Percentiles rank a stretch among this genome's conserved stretches.
Conservation (phyloP, 148 eudicot genomes). For the Chenopodium berlandieri region DNA sequence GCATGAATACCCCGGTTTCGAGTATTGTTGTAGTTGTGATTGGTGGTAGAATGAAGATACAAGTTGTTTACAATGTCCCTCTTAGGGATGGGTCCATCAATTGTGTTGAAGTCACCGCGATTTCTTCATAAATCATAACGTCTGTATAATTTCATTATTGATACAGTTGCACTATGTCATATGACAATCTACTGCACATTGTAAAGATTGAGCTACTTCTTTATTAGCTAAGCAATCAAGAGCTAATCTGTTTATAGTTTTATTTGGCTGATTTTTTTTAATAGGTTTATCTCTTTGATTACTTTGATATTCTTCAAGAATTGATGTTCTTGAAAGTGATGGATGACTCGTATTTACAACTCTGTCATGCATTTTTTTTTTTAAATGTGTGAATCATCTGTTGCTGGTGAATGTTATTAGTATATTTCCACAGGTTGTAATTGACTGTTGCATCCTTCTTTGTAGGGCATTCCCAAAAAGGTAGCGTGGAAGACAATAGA, state of each 20-base stretch:
- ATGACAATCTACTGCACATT: not conserved
- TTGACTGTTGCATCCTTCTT: slow-evolving; percentile 5
- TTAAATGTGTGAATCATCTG: not conserved
- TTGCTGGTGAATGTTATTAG: not conserved
- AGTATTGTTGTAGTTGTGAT: not conserved
- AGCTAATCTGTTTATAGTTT: not conserved
- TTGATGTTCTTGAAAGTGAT: too few species aligned
- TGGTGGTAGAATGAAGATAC: not conserved
- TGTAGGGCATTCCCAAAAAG: not conserved
- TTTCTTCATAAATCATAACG: too few species aligned
- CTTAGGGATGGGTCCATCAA: not conserved
- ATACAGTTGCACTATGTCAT: slow-evolving; percentile 1
- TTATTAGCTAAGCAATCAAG: not conserved
- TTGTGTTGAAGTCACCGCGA: not conserved
- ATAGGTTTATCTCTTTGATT: too few species aligned
- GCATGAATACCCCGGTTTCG: not conserved
- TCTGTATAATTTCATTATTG: too few species aligned
- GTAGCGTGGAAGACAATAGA: slow-evolving; percentile 3
- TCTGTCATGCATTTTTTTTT: too few species aligned
- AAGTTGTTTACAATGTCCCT: slow-evolving; percentile 2
- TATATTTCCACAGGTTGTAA: not conserved
- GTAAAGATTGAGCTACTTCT: not conserved
- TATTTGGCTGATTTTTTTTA: not conserved
- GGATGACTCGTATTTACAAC: too few species aligned
- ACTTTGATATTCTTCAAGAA: too few species aligned